phyloP scores from a whole-genome alignment of 169 alveolate species.

The Babesia ovis region DNA sequence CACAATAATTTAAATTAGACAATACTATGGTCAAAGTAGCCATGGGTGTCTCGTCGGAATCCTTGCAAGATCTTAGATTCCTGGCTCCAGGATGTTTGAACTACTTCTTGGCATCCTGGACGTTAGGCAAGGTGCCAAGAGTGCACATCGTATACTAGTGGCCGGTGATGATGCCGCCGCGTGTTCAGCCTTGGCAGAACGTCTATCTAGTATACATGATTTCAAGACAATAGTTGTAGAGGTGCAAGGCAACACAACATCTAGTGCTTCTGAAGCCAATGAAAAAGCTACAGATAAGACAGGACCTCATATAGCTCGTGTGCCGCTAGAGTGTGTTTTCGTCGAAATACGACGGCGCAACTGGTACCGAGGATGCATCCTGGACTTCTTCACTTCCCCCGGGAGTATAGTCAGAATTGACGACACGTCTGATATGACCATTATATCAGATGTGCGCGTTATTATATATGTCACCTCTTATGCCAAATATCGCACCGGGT shows the following conservation, averaged over 20 bases:
- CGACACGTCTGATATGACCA: not conserved
- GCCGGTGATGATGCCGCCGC: conserved; percentile 41
- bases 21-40: too few species aligned
- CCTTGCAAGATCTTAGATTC: too few species aligned
- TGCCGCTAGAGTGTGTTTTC: conserved; percentile 44
- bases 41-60: too few species aligned
- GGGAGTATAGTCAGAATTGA: not conserved
- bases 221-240: conserved; percentile 30
- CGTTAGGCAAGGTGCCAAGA: not conserved
- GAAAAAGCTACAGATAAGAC: not conserved
- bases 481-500: conserved; percentile 5
- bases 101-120: conserved; percentile 19
- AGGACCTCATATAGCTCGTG: not conserved
- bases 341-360: conserved; percentile 51
- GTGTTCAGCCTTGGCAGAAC: conserved; percentile 24
- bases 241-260: not conserved
- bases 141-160: conserved; percentile 29
- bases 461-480: conserved; percentile 27
- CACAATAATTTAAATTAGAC: too few species aligned
- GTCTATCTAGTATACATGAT: conserved; percentile 28
- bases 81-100: conserved; percentile 17
- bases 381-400: conserved; percentile 35
- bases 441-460: conserved; percentile 18
- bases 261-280: not conserved
- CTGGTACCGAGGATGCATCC: conserved; percentile 39